Evolutionary conservation across 768 basidiomycete species (phyloP), one percentile per base, ranked within the genome.

Genomic region (Ramaria rubella): DNA sequence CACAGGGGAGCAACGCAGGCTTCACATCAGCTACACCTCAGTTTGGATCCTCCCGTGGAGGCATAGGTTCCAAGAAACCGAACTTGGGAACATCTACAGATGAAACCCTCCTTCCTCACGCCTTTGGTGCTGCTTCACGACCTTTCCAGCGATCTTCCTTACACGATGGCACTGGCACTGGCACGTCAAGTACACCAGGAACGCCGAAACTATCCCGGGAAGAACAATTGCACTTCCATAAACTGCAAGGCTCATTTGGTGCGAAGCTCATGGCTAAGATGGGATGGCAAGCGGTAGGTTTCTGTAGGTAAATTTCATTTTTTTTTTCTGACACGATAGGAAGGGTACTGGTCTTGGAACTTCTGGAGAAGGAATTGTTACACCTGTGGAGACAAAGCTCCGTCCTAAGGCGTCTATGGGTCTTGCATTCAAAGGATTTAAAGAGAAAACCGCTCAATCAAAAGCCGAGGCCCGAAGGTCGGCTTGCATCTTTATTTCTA

Each of bases 201-300:
- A 73, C 76, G 3, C 73, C 76, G 4, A 49, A 51, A 36, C 78
- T 96, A 19, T 80, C 79, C 19, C 71, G 81, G 1, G 64, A 76
- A 17, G 94, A 98, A 63, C 74, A 77, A 57, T 75, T 77, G n/a
- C 94, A 97, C 67, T 95, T 99, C 69, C 77, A 73, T 60, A 90
- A 87, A 63, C 76, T 98, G 12, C 75, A 80, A 40, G 79, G 82
- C 15, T 77, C 87, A 0, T 85, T 92, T 59, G 95, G 94, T 62
- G 89, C 94, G 19, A 85, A 86, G 56, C 83, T 98, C 81, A 81
- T 99, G 23, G 81, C 81, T 29, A 98, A 94, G 74, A 94, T 94
- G 87, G 96, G 96, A 7, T 99, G 96, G 95, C 76, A 85, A 65
- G 73, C 85, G 0, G 95, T 77, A 29, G 33, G 62, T 61, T 27